Base-by-base conservation (phyloP, 2,329 filamentous ascomycete species). In the Xylariomycetidae sp. region DNA sequence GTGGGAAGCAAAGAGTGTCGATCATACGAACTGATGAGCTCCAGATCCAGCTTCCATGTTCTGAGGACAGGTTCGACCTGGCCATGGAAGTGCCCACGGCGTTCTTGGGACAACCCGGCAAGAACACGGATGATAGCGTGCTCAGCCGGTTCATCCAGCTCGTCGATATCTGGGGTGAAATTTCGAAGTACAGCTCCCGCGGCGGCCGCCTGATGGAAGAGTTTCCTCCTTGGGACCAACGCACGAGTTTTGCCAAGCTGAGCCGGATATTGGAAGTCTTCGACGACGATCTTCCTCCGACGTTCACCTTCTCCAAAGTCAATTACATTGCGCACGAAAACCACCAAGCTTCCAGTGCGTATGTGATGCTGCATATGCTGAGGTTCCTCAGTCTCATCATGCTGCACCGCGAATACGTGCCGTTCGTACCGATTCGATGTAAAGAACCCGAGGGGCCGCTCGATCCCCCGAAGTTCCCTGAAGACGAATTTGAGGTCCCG, bases 301-400 rank as follows among this genome's bases (percentile, higher is more conserved):
- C 71, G 6, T 73, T 82, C 28, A 70, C 63, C 2, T 68, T 82
- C 32, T 79, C 70, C 2, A 60, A 67, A 6, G 66, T 67, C 25
- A 85, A 84, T 50, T 78, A 79, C 26, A 72, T 75, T 46, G 76
- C 73, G 16, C 79, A 85, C 47, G 76, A 82, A 45, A 76, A 74
- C 39, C 69, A 75, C 34, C 69, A 75, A 25, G 75, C 74, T 2
- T 75, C 75, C 2, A 79, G 77, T 28, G 70, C 73, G 6, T 86
- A 81, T 48, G 72, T 79, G 8, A 68, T 82, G 4, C 60, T 86
- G 34, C 82, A 86, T 47, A 76, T 79, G 46, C 68, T 84, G 1
- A 72, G 76, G 38, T 71, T 73, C 2, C 63, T 85, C 2, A 84
- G 77, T 50, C 68, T 72, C 35, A 78, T 86, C 41, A 76, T 82